Evolutionary conservation across 2,329 filamentous ascomycete genomes (phyloP), one percentile per base, ranked within the genome.

Genomic region (Metarhizium humberi): DNA sequence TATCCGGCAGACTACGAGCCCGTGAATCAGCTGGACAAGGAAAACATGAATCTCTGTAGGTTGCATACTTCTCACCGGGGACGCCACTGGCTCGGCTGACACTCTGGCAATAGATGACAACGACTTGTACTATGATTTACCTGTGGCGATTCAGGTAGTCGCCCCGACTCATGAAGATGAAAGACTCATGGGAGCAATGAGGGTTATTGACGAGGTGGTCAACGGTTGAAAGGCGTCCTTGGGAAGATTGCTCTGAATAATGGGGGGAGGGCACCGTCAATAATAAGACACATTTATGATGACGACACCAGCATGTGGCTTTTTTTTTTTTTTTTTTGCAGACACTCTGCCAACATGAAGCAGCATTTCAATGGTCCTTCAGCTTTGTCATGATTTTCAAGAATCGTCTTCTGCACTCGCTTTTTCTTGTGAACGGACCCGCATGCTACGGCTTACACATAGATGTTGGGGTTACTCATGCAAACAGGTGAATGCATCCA

Each of bases 131-230:
- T n/a, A 50, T 6, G 59, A 57, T 2, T 57, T 62, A 52, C 59
- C 60, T 1, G 58, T 62, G n/a, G 50, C 55, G 2, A 51, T 61
- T 11, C 60, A 61, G 52, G 54, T 60, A 6, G 59, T 62, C 8
- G 60, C 54, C 4, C 47, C 54, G 47, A 57, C 53, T 10, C 56
- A 60, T 20, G 53, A 62, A 25, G 60, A 62, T 47, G 59, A 62
- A 45, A 58, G 47, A 30, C 40, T 62, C 13, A 45, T 62, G 8
- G 59, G 54, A 10, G 57, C 60, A 4, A 59, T 61, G 56, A 54
- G 42, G 32, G 30, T 59, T 10, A 57, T 62, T 50, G 58, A 61
- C 52, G 29, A 29, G 2, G 51, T 57, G 20, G 30, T 58, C 7
- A 51, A 55, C 1, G 46, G 50, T 10, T 51, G 20, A 43, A 25